These are phyloP conservation scores for Amanita jacksonii DNA, from an alignment of 768 basidiomycete species.

Conservation along the genomic window DNA sequence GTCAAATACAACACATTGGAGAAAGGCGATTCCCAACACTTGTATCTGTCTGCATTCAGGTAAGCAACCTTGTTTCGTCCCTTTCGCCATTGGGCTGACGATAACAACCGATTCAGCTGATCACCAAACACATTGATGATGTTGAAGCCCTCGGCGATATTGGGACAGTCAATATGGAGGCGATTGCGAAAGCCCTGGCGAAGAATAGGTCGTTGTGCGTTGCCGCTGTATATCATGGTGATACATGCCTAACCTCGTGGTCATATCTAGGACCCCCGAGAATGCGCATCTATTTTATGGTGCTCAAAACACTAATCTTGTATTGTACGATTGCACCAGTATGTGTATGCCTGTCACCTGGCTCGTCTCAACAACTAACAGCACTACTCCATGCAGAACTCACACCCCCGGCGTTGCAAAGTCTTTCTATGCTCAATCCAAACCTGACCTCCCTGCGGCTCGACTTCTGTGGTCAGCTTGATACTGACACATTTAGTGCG, in stretches of 20 bases:
- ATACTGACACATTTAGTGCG: conserved; percentile 44
- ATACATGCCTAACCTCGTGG: background rate
- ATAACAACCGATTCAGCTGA: conserved; percentile 37
- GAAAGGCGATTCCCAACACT: conserved; percentile 61
- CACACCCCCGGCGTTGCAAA: conserved; percentile 50
- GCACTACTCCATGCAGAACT: conserved; percentile 40
- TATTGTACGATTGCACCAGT: conserved; percentile 89
- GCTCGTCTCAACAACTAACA: background rate
- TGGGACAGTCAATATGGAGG: conserved; percentile 74
- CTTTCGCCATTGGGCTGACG: background rate
- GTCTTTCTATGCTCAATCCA: conserved; percentile 75
- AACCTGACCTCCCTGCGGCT: conserved; percentile 73
- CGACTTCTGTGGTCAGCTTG: conserved; percentile 79
- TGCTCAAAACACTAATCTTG: conserved; percentile 52
- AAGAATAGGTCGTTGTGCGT: conserved; percentile 77
- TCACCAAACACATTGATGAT: conserved; percentile 81
- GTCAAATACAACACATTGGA: conserved; percentile 60
- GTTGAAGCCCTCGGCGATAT: conserved; percentile 87
- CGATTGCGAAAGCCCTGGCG: conserved; percentile 73
- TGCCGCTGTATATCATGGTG: conserved; percentile 4
- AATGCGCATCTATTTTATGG: conserved; percentile 85
- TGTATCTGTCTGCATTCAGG: conserved; percentile 75
- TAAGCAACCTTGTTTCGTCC: conserved; percentile 19
- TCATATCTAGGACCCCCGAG: conserved; percentile 49
- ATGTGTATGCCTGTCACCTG: conserved; percentile 27